A percentile compares a stretch with the other conserved stretches of the same genome.
Conservation (phyloP, 345 rosid species). For the Iberis pinnata region DNA sequence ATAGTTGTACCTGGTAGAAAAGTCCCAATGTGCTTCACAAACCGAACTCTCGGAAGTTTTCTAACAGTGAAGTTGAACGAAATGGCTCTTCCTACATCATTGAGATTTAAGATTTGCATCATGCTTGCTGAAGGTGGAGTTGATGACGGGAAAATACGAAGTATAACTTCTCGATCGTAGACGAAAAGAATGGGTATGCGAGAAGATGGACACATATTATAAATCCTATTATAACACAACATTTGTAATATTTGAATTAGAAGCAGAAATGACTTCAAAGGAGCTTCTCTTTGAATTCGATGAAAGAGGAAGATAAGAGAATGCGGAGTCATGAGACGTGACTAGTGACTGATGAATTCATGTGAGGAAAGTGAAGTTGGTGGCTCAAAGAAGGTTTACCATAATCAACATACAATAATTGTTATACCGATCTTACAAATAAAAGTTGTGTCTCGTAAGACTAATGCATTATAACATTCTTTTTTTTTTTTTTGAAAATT, state of each 20-base stretch:
- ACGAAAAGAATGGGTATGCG: too few relatives aligned
- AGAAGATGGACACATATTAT: too few relatives aligned
- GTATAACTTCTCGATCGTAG: too few relatives aligned
- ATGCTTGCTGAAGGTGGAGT: background rate
- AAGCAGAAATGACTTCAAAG: background rate
- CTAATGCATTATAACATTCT: too few relatives aligned
- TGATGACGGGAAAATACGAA: background rate
- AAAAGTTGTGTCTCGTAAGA: too few relatives aligned
- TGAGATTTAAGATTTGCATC: background rate
- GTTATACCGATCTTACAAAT: too few relatives aligned
- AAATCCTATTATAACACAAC: background rate
- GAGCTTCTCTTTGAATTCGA: background rate
- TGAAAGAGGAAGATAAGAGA: background rate
- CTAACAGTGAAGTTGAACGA: background rate
- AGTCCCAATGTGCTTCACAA: background rate
- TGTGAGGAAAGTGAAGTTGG: too few relatives aligned
- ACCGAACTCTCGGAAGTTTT: background rate
- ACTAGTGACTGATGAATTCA: too few relatives aligned
- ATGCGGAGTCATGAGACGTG: too few relatives aligned
- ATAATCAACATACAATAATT: too few relatives aligned
- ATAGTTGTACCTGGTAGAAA: background rate
- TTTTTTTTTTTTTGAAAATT: too few relatives aligned
- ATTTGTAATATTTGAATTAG: background rate
- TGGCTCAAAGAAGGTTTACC: too few relatives aligned
- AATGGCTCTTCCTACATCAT: background rate